Conservation (phyloP, 768 basidiomycete species). For the Hirschioporus abietinus region DNA sequence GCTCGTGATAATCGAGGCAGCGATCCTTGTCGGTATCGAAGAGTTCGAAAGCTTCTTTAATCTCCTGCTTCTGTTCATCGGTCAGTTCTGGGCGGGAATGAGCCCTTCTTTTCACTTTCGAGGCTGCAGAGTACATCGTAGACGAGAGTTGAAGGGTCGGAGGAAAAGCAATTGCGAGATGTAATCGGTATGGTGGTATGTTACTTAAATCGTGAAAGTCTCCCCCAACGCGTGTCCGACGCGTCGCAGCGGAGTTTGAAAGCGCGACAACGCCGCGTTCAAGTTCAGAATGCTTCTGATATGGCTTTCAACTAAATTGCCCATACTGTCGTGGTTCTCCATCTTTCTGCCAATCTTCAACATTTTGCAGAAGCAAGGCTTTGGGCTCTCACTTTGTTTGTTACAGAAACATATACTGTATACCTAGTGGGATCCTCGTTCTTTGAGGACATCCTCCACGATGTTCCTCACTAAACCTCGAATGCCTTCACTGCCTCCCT, state of each 20-base stretch:
- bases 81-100: conserved; percentile 78
- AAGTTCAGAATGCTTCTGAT: no score
- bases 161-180: neutral
- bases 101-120: conserved; percentile 68
- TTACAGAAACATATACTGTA: no score
- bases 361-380: no score
- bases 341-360: no score
- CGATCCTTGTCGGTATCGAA: conserved; percentile 99
- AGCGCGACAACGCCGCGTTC: neutral
- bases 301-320: no score
- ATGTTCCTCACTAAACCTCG: conserved; percentile 55
- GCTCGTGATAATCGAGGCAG: conserved; percentile 93
- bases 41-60: conserved; percentile 97
- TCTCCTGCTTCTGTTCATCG: conserved; percentile 91
- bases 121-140: conserved; percentile 55
- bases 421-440: neutral
- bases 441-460: conserved; percentile 46
- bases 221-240: neutral
- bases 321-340: no score
- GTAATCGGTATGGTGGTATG: no score
- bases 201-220: no score
- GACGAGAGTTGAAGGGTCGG: neutral
- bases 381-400: no score
- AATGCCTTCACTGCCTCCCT: conserved; percentile 69
- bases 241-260: neutral